Base-by-base conservation (phyloP, 192 early-diverging fungal genomes). In the Globomyces pollinis-pini region DNA sequence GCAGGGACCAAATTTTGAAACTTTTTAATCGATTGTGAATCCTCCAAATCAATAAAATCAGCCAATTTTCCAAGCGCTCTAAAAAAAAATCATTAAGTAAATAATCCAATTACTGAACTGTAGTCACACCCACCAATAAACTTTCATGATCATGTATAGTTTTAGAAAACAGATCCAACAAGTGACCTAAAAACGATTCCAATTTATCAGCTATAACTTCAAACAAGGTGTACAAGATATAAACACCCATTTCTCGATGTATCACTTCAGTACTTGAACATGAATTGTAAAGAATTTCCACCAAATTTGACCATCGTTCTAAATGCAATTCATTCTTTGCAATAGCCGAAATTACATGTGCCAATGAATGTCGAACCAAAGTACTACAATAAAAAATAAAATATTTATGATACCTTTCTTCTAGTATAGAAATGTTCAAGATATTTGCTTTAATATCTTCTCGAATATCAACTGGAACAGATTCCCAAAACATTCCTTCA, bases 281-380 rank as follows among this genome's bases (percentile, higher is more conserved):
- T 63, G 86, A 86, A 65, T 86, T 71, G 67, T 86, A 89, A 35
- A 96, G 77, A 61, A 91, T 88, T 53, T 77, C 69, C 33, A 91
- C 65, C 50, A 96, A 71, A 18, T 91, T 78, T 32, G 70, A 63
- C 93, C 93, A 96, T 62, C 78, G 77, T 54, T 84, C 77, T 43
- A 79, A 76, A 8, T 84, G 84, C 39, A 94, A 73, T 61, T 93
- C 91, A 26, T 85, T 72, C 64, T 85, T 78, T 38, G 90, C 93
- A 44, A 91, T 80, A 24, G 87, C 81, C n/a, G 93, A 86, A 53
- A 94, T 90, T n/a, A 89, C 90, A 45, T 88, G 88, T 12, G 91
- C 86, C 62, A 87, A 73, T 12, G 86, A 75, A 65, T 91, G 88
- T 39, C 89, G 83, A 4, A 86, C 83, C 31, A 84, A 74, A 20